Conservation (phyloP, 1,139 yeast species). For the Saccharomyces hybrid region DNA sequence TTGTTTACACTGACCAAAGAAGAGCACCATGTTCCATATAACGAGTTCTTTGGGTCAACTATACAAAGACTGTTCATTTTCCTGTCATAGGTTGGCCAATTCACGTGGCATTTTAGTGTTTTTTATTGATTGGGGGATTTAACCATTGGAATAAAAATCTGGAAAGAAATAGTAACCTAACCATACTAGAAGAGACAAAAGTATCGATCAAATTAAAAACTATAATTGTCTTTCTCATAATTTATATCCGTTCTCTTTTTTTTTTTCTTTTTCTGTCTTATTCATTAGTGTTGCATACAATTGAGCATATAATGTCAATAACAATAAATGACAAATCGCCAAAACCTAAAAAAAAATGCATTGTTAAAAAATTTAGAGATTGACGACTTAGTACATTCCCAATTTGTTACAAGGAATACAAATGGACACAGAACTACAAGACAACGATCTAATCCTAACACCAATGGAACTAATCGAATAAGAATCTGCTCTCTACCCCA, state of each 20-base stretch:
- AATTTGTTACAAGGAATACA: not conserved
- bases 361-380: constrained; percentile 1
- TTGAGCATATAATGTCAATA: not conserved
- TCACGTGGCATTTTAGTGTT: not conserved
- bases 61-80: not conserved
- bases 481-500: not conserved
- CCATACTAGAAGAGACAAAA: not conserved
- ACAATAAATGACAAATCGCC: constrained; percentile 7
- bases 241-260: not conserved
- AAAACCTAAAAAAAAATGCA: constrained; percentile 12
- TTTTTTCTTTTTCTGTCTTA: not conserved
- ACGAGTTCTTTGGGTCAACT: not conserved
- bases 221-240: not conserved
- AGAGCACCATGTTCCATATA: not conserved
- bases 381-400: not conserved
- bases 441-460: not conserved
- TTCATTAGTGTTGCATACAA: not conserved
- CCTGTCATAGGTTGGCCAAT: not conserved
- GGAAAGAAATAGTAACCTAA: not conserved
- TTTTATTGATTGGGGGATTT: not conserved
- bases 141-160: too few species aligned
- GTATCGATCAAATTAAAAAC: not conserved
- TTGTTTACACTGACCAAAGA: not conserved
- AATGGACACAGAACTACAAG: not conserved
- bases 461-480: not conserved